Evolutionary conservation across 208 protist genomes (phyloP).

Genomic region (Novymonas esmeraldas): DNA sequence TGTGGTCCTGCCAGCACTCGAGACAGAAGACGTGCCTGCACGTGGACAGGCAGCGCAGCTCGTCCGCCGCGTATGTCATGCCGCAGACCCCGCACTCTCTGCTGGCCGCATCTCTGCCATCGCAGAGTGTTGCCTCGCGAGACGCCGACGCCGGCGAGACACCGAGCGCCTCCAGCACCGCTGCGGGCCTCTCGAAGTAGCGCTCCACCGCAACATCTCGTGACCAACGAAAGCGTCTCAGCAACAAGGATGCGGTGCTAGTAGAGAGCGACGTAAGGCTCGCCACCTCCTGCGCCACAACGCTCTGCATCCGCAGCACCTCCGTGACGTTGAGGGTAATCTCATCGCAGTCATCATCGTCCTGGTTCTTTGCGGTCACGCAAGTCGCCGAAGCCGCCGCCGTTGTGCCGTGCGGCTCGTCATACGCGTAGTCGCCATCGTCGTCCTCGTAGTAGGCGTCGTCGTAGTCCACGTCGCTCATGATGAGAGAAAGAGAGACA

Average conservation of each 20-base stretch:
- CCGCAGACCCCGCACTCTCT: slow-evolving; percentile 7
- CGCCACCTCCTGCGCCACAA: slow-evolving; percentile 16
- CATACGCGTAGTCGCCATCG: slow-evolving; percentile 19
- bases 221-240: slow-evolving; percentile 19
- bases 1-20: slow-evolving; percentile 44
- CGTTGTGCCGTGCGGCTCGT: background rate
- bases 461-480: slow-evolving; percentile 22
- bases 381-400: background rate
- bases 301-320: slow-evolving; percentile 21
- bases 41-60: slow-evolving; percentile 28
- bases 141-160: slow-evolving; percentile 6
- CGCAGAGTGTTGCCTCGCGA: slow-evolving; percentile 1
- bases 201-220: slow-evolving; percentile 24
- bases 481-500: background rate
- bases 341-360: slow-evolving; percentile 8
- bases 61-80: slow-evolving; percentile 18
- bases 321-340: slow-evolving; percentile 22
- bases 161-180: slow-evolving; percentile 11
- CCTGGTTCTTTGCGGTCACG: background rate
- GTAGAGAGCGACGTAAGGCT: slow-evolving; percentile 22
- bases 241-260: slow-evolving; percentile 14
- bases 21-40: slow-evolving; percentile 42
- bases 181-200: slow-evolving; percentile 18
- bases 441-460: slow-evolving; percentile 31
- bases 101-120: background rate